Conservation (phyloP, 2,329 filamentous ascomycete species). For the Fusarium abutilonis region DNA sequence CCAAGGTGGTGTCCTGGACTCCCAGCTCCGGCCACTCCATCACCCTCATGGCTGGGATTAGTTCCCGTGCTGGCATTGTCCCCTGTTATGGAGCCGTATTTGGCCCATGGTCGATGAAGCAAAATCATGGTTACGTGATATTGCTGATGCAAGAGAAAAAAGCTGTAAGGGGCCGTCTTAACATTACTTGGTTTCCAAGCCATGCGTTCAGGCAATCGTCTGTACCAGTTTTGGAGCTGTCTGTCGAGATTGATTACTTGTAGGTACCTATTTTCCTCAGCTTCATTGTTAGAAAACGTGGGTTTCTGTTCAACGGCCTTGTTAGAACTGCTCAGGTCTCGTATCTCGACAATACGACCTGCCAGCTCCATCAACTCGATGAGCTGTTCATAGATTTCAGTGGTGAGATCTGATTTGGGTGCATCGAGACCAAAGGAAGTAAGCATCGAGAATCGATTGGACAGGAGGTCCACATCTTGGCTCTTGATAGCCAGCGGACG, state of each 20-base stretch:
- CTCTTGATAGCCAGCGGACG: slow-evolving; percentile 64
- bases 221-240: slow-evolving; percentile 65
- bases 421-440: slow-evolving; percentile 47
- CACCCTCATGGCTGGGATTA: slow-evolving; percentile 47
- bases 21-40: slow-evolving; percentile 28
- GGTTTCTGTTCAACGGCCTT: slow-evolving; percentile 47
- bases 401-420: slow-evolving; percentile 28
- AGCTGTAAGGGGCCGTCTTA: slow-evolving; percentile 61
- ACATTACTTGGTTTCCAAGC: slow-evolving; percentile 62
- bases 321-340: slow-evolving; percentile 50
- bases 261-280: slow-evolving; percentile 59
- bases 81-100: slow-evolving; percentile 55
- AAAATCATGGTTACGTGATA: slow-evolving; percentile 64
- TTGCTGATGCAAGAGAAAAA: slow-evolving; percentile 65
- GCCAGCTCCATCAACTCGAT: slow-evolving; percentile 66
- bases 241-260: slow-evolving; percentile 62
- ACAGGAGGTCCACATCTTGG: slow-evolving; percentile 59
- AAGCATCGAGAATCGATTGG: slow-evolving; percentile 57
- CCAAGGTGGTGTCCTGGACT: slow-evolving; percentile 29
- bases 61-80: slow-evolving; percentile 47
- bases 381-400: slow-evolving; percentile 61
- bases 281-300: slow-evolving; percentile 45
- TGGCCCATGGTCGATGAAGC: slow-evolving; percentile 63
- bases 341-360: slow-evolving; percentile 60
- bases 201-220: slow-evolving; percentile 59